Percentiles rank a stretch among this genome's conserved stretches.
Conservation (phyloP, 306 rosid species). For the Cucurbita argyrosperma region DNA sequence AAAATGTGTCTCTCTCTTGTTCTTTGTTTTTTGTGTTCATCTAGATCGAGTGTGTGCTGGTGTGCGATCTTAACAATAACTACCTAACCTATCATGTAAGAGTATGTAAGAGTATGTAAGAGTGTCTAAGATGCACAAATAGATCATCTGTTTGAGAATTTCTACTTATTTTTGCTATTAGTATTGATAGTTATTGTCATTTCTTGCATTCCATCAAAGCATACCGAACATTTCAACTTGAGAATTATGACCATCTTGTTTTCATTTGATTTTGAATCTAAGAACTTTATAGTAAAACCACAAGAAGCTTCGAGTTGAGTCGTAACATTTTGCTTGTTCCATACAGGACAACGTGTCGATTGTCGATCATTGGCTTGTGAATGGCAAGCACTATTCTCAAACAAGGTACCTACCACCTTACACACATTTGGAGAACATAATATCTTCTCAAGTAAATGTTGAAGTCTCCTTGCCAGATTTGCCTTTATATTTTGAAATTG, state of each 20-base stretch:
- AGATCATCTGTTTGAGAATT: not conserved
- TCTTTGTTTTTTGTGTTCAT: too few species aligned
- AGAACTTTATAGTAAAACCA: not conserved
- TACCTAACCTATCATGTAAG: not conserved
- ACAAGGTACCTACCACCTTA: conserved; percentile 47
- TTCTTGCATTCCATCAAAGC: not conserved
- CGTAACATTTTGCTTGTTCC: not conserved
- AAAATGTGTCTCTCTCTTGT: not conserved
- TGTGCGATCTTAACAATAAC: too few species aligned
- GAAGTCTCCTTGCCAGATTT: not conserved
- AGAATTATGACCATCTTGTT: not conserved
- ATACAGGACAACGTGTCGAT: conserved; percentile 67
- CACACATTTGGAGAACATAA: not conserved
- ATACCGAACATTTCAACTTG: not conserved
- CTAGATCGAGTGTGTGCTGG: too few species aligned
- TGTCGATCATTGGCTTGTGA: conserved; percentile 76
- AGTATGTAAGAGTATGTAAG: too few species aligned
- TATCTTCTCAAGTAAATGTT: not conserved
- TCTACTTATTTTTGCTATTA: not conserved
- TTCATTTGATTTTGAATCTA: not conserved
- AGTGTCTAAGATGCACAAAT: not conserved
- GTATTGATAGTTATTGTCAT: not conserved
- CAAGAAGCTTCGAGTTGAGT: not conserved
- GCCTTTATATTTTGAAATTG: not conserved
- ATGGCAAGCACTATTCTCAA: conserved; percentile 72